Evolutionary conservation across 495 filamentous ascomycete genomes (phyloP).

Genomic region (Talaromyces stipitatus): DNA sequence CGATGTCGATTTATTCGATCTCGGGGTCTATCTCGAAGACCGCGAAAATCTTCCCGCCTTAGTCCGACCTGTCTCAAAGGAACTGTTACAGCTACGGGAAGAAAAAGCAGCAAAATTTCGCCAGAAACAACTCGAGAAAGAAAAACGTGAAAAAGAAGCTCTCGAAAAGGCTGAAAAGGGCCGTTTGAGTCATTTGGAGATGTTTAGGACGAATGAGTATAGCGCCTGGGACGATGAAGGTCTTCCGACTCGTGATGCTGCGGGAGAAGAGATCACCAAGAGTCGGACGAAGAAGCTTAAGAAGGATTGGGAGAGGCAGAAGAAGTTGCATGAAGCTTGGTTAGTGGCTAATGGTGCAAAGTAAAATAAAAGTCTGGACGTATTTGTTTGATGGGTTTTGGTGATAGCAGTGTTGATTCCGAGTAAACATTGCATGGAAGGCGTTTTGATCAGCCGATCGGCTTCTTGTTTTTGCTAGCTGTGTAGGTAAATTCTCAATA

Average conservation of each 20-base stretch:
- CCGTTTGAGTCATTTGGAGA: conserved; percentile 56
- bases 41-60: conserved; percentile 65
- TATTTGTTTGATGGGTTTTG: background rate
- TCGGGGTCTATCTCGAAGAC: conserved; percentile 85
- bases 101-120: conserved; percentile 35
- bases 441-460: background rate
- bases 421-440: background rate
- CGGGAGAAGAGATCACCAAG: conserved; percentile 78
- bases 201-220: conserved; percentile 71
- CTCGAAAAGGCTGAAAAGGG: conserved; percentile 61
- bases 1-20: conserved; percentile 66
- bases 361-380: background rate
- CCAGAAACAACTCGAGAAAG: conserved; percentile 53
- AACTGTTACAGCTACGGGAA: conserved; percentile 53
- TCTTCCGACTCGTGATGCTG: conserved; percentile 65
- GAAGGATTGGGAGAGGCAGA: conserved; percentile 92
- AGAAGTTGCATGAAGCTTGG: conserved; percentile 72
- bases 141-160: conserved; percentile 47
- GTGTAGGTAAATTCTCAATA: background rate
- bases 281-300: conserved; percentile 70
- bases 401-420: background rate
- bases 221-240: conserved; percentile 82
- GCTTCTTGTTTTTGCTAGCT: background rate
- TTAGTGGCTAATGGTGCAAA: conserved; percentile 16
- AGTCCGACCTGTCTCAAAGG: conserved; percentile 70